A percentile compares a stretch with the other conserved stretches of the same genome.
Conservation (phyloP, 169 alveolate species). For the Theileria parva region DNA sequence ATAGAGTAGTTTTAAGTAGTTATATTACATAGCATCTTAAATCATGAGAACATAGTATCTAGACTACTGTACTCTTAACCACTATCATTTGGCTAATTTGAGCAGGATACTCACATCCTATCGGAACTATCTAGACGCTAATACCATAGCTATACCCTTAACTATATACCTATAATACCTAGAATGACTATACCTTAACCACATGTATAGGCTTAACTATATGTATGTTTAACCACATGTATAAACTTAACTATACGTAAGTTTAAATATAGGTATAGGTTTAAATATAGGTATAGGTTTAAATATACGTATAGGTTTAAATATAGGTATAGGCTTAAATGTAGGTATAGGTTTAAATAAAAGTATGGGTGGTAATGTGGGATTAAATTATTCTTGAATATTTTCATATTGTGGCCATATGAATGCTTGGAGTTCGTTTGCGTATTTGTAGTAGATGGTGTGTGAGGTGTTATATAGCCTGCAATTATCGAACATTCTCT, state of each 20-base stretch:
- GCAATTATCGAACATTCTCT: constrained; percentile 93
- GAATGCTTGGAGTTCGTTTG: constrained; percentile 90
- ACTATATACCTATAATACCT: no score
- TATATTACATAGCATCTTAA: no score
- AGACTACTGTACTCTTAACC: no score
- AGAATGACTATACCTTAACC: no score
- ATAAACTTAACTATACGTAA: not conserved
- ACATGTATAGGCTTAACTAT: not conserved
- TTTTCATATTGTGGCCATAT: constrained; percentile 86
- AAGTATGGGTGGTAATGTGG: not conserved
- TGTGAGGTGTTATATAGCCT: constrained; percentile 91
- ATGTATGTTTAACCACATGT: not conserved
- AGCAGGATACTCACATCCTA: no score
- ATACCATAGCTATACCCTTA: no score
- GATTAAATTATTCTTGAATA: constrained; percentile 63
- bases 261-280: not conserved
- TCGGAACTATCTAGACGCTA: no score
- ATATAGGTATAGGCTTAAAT: not conserved
- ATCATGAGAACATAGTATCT: no score
- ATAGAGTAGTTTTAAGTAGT: no score
- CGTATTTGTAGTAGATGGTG: constrained; percentile 95
- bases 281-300: not conserved
- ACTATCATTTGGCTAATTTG: no score
- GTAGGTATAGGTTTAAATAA: not conserved
- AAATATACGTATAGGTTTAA: not conserved